These are phyloP conservation scores for Neoboletus magnificus DNA, from an alignment of 768 basidiomycete species.

Conservation along the genomic window DNA sequence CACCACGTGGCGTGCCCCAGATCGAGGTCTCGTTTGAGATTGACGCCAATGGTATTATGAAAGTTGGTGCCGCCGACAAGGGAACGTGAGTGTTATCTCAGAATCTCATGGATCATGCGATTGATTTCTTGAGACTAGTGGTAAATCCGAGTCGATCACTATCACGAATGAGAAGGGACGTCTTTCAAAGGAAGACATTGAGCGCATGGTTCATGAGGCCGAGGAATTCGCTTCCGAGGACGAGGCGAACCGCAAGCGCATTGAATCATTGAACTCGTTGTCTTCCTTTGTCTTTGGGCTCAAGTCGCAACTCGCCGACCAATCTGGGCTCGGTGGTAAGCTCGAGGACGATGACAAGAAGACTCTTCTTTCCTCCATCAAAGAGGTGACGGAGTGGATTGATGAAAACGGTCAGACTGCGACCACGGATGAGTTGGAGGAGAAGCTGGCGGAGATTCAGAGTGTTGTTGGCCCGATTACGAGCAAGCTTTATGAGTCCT, in stretches of 20 bases:
- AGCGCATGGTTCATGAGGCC: slow-evolving; percentile 92
- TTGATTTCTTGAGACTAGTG: slow-evolving; percentile 37
- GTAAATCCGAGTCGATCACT: slow-evolving; percentile 85
- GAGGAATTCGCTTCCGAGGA: slow-evolving; percentile 87
- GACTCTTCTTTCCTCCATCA: slow-evolving; percentile 73
- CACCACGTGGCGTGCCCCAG: slow-evolving; percentile 95
- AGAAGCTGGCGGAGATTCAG: slow-evolving; percentile 80
- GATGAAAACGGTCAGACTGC: slow-evolving; percentile 79
- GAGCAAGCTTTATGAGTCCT: slow-evolving; percentile 65
- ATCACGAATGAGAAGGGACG: slow-evolving; percentile 97
- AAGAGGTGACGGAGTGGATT: slow-evolving; percentile 90
- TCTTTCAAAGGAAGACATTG: slow-evolving; percentile 85
- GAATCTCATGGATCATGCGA: not conserved
- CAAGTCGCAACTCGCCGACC: slow-evolving; percentile 82
- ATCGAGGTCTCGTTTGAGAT: slow-evolving; percentile 97
- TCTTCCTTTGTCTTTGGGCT: slow-evolving; percentile 83
- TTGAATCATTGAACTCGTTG: slow-evolving; percentile 80
- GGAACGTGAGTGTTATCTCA: slow-evolving; percentile 60
- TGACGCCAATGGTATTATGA: slow-evolving; percentile 94
- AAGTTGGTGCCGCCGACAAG: slow-evolving; percentile 90
- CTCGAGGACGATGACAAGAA: slow-evolving; percentile 78
- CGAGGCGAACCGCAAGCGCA: slow-evolving; percentile 74
- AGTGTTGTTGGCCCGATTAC: slow-evolving; percentile 80
- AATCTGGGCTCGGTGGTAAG: slow-evolving; percentile 90
- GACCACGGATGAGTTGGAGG: slow-evolving; percentile 84